Evolutionary conservation across 805 yeast genomes (phyloP).

Genomic region (Cyberlindnera americana): DNA sequence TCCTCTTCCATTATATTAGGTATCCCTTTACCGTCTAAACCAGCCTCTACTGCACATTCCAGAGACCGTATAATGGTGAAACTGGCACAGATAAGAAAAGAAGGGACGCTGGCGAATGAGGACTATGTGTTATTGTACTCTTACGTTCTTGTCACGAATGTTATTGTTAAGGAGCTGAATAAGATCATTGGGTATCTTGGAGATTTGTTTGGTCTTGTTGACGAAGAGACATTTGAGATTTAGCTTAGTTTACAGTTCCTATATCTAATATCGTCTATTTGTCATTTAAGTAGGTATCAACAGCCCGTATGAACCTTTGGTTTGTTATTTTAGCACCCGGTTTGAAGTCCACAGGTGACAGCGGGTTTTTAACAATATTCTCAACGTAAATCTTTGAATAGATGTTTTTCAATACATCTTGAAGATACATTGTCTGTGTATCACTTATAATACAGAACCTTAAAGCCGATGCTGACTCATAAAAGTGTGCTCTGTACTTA

Average conservation of each 20-base stretch:
- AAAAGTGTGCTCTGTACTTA: slow-evolving; percentile 72
- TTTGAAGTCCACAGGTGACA: slow-evolving; percentile 55
- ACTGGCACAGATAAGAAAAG: slow-evolving; percentile 52
- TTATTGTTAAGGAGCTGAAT: slow-evolving; percentile 62
- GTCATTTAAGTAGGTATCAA: slow-evolving; percentile 15
- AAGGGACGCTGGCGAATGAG: slow-evolving; percentile 47
- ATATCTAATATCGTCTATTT: background rate
- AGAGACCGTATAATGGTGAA: slow-evolving; percentile 65
- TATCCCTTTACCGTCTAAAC: slow-evolving; percentile 71
- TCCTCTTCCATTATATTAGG: slow-evolving; percentile 74
- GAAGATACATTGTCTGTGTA: slow-evolving; percentile 51
- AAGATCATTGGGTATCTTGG: slow-evolving; percentile 51
- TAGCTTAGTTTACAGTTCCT: too few species aligned
- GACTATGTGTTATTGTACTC: slow-evolving; percentile 77
- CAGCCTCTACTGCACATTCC: slow-evolving; percentile 75
- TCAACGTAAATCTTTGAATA: slow-evolving; percentile 58
- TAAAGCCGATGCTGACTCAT: slow-evolving; percentile 75
- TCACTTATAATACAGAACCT: slow-evolving; percentile 76
- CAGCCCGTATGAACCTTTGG: slow-evolving; percentile 40
- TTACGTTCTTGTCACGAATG: slow-evolving; percentile 66
- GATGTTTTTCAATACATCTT: slow-evolving; percentile 51
- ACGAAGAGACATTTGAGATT: slow-evolving; percentile 30
- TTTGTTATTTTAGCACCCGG: slow-evolving; percentile 52
- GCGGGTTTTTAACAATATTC: slow-evolving; percentile 57
- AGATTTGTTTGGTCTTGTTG: slow-evolving; percentile 61